A percentile compares a stretch with the other conserved stretches of the same genome.
Conservation (phyloP, 2,329 filamentous ascomycete genomes). For the Calonectria ilicicola region DNA sequence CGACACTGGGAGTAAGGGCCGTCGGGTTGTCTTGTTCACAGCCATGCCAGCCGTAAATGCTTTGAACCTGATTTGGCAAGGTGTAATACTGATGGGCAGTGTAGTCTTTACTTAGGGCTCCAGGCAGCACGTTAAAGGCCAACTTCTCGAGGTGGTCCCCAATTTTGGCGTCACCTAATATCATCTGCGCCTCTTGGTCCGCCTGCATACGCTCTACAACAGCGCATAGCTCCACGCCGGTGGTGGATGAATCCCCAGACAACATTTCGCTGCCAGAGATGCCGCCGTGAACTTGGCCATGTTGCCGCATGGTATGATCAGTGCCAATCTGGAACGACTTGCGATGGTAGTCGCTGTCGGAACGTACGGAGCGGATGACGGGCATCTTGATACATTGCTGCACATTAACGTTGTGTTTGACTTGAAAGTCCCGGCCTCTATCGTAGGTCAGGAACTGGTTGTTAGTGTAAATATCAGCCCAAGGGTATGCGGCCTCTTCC, state of each 20-base stretch:
- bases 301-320: background rate
- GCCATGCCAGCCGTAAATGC: background rate
- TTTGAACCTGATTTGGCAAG: background rate
- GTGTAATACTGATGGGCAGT: slow-evolving; percentile 1
- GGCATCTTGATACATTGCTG: slow-evolving; percentile 5
- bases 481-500: background rate
- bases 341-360: background rate
- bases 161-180: background rate
- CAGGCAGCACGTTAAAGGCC: background rate
- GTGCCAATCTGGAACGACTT: background rate
- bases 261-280: background rate
- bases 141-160: background rate
- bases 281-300: background rate
- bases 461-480: background rate
- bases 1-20: background rate
- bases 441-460: background rate
- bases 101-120: background rate
- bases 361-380: background rate
- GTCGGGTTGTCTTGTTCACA: background rate
- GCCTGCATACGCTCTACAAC: slow-evolving; percentile 1
- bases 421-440: background rate
- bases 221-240: background rate
- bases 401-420: slow-evolving; percentile 3
- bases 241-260: background rate
- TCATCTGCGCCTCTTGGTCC: slow-evolving; percentile 6